A percentile compares a stretch with the other conserved stretches of the same genome.
Conservation (phyloP, 1,139 yeast genomes). For the Saccharomyces pastorianus region DNA sequence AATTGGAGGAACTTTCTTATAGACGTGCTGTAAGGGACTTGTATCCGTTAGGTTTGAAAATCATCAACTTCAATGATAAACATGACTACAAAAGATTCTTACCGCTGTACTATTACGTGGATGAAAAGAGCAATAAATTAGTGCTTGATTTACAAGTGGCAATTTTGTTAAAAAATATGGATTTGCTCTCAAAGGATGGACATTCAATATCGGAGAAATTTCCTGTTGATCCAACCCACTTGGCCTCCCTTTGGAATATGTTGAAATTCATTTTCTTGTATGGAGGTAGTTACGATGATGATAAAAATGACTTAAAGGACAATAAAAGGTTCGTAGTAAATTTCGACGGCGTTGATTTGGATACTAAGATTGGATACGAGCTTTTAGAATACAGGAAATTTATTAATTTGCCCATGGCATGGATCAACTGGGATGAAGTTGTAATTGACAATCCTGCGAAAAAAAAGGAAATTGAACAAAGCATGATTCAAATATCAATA, state of each 20-base stretch:
- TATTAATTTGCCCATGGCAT: constrained; percentile 40
- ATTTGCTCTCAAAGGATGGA: constrained; percentile 19
- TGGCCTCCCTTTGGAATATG: constrained; percentile 24
- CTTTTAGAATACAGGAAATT: constrained; percentile 42
- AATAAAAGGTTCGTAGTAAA: constrained; percentile 13
- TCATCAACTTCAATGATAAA: constrained; percentile 38
- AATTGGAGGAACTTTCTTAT: constrained; percentile 37
- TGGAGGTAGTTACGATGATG: constrained; percentile 23
- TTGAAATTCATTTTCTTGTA: constrained; percentile 23
- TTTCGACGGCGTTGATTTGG: constrained; percentile 19
- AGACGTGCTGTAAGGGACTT: constrained; percentile 39
- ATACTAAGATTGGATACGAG: constrained; percentile 29
- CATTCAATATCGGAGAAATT: constrained; percentile 2
- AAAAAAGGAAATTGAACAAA: constrained; percentile 5
- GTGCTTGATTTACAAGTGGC: constrained; percentile 62
- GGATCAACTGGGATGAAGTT: constrained; percentile 40
- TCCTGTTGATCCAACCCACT: constrained; percentile 11
- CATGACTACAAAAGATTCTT: constrained; percentile 35
- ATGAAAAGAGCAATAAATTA: constrained; percentile 35
- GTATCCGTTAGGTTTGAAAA: constrained; percentile 60
- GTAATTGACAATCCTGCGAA: constrained; percentile 6
- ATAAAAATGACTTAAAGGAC: neutral
- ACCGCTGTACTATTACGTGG: constrained; percentile 43
- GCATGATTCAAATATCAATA: constrained; percentile 14
- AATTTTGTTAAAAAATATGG: constrained; percentile 42